Evolutionary conservation across 108 stramenopile species (phyloP).

Genomic region (Conticribra weissflogii): DNA sequence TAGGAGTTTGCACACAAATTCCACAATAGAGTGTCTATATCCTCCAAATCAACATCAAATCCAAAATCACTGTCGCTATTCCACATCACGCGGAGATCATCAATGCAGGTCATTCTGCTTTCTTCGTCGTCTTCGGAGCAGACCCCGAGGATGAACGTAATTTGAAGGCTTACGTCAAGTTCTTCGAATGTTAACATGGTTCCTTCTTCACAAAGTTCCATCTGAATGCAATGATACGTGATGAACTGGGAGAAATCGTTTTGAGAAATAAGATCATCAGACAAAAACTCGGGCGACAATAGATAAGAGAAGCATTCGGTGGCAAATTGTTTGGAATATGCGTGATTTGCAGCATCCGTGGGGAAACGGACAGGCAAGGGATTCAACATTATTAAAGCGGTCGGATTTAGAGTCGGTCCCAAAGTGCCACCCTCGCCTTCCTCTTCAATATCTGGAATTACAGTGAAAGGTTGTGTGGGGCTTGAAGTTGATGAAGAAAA

Average conservation of each 20-base stretch:
- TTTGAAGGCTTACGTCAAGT: constrained; percentile 15
- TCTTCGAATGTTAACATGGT: constrained; percentile 8
- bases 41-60: constrained; percentile 2
- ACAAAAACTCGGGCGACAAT: not conserved
- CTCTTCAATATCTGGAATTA: not conserved
- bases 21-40: not conserved
- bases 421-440: not conserved
- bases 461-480: constrained; percentile 3
- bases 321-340: not conserved
- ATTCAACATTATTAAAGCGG: not conserved
- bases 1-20: constrained; percentile 5
- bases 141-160: constrained; percentile 18
- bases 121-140: not conserved
- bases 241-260: constrained; percentile 15
- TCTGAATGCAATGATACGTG: constrained; percentile 2
- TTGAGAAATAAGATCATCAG: constrained; percentile 26
- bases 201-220: constrained; percentile 13
- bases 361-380: not conserved
- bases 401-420: not conserved
- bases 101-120: not conserved
- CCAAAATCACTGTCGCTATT: constrained; percentile 17
- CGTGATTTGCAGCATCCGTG: not conserved
- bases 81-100: constrained; percentile 7
- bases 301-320: constrained; percentile 8
- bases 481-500: not conserved